Percentiles rank a stretch among this genome's conserved stretches.
Evolutionary conservation across 495 filamentous ascomycete genomes (phyloP).

Genomic region (Xylaria sp.): DNA sequence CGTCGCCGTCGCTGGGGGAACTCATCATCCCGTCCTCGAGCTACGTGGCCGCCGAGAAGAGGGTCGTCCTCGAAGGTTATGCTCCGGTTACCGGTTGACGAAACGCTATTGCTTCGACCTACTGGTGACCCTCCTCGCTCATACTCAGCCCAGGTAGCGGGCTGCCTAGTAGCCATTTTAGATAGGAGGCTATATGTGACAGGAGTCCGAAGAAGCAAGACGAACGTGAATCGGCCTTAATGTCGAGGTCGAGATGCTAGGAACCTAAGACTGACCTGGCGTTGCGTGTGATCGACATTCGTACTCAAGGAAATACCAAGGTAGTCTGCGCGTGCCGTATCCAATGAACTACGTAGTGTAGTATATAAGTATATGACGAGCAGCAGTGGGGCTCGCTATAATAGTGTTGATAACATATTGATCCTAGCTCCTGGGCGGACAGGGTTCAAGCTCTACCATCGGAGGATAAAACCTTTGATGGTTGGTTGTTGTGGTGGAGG

Average conservation of each 20-base stretch:
- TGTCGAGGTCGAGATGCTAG: neutral
- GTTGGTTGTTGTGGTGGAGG: neutral
- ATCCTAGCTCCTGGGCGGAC: constrained; percentile 1
- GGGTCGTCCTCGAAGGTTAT: constrained; percentile 48
- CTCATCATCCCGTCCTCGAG: constrained; percentile 38
- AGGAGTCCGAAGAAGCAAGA: constrained; percentile 6
- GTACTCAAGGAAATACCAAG: neutral
- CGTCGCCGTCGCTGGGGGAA: constrained; percentile 47
- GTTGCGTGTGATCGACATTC: neutral
- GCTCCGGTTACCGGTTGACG: constrained; percentile 45
- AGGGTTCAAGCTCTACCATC: neutral
- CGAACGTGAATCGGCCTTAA: neutral
- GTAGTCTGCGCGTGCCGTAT: neutral
- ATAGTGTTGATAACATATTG: neutral
- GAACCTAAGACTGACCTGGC: neutral
- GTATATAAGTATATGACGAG: neutral
- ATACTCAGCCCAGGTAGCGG: constrained; percentile 62
- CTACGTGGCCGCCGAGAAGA: constrained; percentile 47
- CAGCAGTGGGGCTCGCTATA: constrained; percentile 11
- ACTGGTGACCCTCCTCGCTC: constrained; percentile 42
- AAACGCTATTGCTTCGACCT: constrained; percentile 44
- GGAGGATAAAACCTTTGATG: too few relatives aligned
- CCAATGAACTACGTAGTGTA: constrained; percentile 10
- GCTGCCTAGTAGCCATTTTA: constrained; percentile 46
- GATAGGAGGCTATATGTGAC: neutral